These are phyloP conservation scores for Rhizopogon roseolus DNA, from an alignment of 768 basidiomycete species.

Conservation along the genomic window DNA sequence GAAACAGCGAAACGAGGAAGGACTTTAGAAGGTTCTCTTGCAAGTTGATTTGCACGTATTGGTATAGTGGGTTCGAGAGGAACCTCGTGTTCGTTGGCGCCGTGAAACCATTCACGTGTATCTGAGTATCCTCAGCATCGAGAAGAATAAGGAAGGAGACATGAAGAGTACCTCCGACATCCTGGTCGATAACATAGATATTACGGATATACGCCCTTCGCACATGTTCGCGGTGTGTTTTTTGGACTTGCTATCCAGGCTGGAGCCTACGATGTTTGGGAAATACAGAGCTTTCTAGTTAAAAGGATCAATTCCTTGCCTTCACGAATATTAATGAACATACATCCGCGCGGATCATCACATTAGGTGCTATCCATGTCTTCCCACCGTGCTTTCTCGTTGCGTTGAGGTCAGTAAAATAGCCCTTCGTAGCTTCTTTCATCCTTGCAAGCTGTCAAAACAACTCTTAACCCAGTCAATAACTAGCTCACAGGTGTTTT, in stretches of 20 bases:
- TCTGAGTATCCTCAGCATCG: constrained; percentile 34
- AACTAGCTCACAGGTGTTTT: constrained; percentile 43
- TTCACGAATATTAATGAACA: constrained; percentile 23
- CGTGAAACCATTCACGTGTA: constrained; percentile 74
- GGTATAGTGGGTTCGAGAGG: constrained; percentile 54
- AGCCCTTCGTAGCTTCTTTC: constrained; percentile 69
- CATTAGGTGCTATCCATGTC: constrained; percentile 88
- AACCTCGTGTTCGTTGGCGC: constrained; percentile 50
- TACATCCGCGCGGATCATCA: constrained; percentile 88
- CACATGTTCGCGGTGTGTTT: constrained; percentile 78
- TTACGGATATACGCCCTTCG: constrained; percentile 68
- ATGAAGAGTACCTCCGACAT: constrained; percentile 71
- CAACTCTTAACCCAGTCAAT: background rate
- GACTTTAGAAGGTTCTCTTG: constrained; percentile 94
- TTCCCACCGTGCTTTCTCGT: constrained; percentile 85
- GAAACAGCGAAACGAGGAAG: constrained; percentile 81
- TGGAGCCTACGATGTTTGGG: constrained; percentile 77
- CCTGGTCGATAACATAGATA: constrained; percentile 79
- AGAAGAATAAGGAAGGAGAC: background rate
- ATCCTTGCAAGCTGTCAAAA: constrained; percentile 33
- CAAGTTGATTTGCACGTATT: constrained; percentile 82
- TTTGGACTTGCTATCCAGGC: constrained; percentile 47
- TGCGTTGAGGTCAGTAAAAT: constrained; percentile 84
- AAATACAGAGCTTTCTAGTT: constrained; percentile 85
- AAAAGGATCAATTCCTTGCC: background rate